Evolutionary conservation across 2,329 filamentous ascomycete species (phyloP).

Genomic region (Berkeleyomyces basicola): DNA sequence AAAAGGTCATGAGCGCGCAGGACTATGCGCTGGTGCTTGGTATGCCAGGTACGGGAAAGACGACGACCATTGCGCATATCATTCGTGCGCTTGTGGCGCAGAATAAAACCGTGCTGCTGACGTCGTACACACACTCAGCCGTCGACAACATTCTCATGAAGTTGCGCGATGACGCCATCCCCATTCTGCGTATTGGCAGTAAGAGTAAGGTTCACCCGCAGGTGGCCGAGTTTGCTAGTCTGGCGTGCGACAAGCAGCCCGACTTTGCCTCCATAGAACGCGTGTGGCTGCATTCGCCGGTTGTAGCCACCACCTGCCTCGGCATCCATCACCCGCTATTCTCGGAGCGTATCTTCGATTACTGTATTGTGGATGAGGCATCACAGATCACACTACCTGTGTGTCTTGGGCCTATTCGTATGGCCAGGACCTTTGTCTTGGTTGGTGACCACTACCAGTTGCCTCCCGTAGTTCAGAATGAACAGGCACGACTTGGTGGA

Average conservation of each 20-base stretch:
- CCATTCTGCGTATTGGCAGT: slow-evolving; percentile 71
- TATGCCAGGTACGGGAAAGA: slow-evolving; percentile 97
- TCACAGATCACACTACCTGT: slow-evolving; percentile 95
- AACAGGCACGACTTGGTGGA: slow-evolving; percentile 68
- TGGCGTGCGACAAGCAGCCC: slow-evolving; percentile 56
- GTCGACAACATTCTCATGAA: slow-evolving; percentile 97
- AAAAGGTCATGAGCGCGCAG: slow-evolving; percentile 87
- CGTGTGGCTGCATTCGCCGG: slow-evolving; percentile 69
- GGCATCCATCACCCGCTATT: slow-evolving; percentile 84
- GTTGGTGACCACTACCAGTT: slow-evolving; percentile 96
- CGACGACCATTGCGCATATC: slow-evolving; percentile 94
- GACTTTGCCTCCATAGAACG: slow-evolving; percentile 70
- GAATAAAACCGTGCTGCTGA: slow-evolving; percentile 81
- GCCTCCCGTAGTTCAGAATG: slow-evolving; percentile 84
- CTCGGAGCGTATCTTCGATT: slow-evolving; percentile 79
- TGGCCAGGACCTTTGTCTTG: slow-evolving; percentile 83
- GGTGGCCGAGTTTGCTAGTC: slow-evolving; percentile 67
- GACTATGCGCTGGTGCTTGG: slow-evolving; percentile 96
- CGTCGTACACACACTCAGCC: slow-evolving; percentile 92
- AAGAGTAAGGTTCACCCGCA: slow-evolving; percentile 75
- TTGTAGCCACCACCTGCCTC: slow-evolving; percentile 90
- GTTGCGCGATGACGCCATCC: slow-evolving; percentile 60
- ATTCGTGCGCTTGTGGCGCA: slow-evolving; percentile 78
- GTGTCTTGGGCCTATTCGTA: slow-evolving; percentile 81
- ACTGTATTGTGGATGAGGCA: slow-evolving; percentile 95